Base-by-base conservation (phyloP, 148 eudicot genomes). In the Amaranthus cruentus region DNA sequence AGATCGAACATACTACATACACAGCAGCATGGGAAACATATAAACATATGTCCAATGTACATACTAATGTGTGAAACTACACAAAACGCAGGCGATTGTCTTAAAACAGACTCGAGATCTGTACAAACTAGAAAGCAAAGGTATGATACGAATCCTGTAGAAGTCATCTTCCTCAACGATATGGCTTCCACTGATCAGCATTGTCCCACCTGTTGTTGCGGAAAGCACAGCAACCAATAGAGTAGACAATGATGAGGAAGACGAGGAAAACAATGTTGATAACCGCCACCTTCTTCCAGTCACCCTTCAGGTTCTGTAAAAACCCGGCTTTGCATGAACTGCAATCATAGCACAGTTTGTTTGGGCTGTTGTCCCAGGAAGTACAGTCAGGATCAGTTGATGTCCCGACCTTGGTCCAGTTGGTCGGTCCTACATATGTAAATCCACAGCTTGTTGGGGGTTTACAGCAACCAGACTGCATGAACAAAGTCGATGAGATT, bases 401-500 rank as follows among this genome's bases (percentile, higher is more conserved):
- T 4, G 83, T 62, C 4, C 12, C 9, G 3, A 74, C 56, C 66
- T 66, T 57, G 11, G 81, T 80, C 99, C 99, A 95, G 73, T 61
- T 83, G 4, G 93, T 90, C 11, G 97, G 87, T 83, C 76, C 81
- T 56, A 83, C 81, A 46, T 87, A 95, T 9, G 64, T 9, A 81
- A 87, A 90, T 43, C 70, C 66, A 75, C 97, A 95, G 72, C 73
- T 82, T 47, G 76, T 73, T 46, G 96, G 81, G 63, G 99, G 99
- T 82, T 90, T 95, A 77, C 97, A 95, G 88, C 99, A 95, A 65
- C 99, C 97, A 7, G 99, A 95, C 99, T 95, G 84, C 50, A 55
- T 55, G 13, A 48, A 38, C 14, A 44, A 15, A 9, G 4, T 4
- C 0, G 3, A 7, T 5, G 9, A 58, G 10, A 38, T 47, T 66